Conservation (phyloP, 2,329 filamentous ascomycete genomes). For the Fusarium nelsonii region DNA sequence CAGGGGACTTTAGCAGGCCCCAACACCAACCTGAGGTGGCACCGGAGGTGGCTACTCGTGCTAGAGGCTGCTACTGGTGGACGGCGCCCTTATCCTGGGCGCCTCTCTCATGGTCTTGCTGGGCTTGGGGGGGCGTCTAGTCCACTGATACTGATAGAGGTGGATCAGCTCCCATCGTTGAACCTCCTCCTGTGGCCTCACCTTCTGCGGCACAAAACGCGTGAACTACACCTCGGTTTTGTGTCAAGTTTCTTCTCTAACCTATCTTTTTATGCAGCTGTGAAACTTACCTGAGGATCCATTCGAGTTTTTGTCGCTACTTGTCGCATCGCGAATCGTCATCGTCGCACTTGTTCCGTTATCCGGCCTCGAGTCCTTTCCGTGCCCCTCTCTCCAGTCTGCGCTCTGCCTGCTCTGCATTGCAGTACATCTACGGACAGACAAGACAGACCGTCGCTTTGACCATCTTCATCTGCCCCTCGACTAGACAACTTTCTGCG, state of each 20-base stretch:
- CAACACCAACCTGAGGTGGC: slow-evolving; percentile 32
- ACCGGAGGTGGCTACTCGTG: slow-evolving; percentile 35
- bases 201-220: slow-evolving; percentile 51
- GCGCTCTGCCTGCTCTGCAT: slow-evolving; percentile 11
- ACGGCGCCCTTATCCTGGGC: slow-evolving; percentile 36
- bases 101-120: slow-evolving; percentile 35
- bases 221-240: slow-evolving; percentile 48
- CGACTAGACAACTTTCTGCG: slow-evolving; percentile 25
- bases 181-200: slow-evolving; percentile 50
- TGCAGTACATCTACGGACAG: slow-evolving; percentile 29
- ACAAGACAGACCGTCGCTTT: slow-evolving; percentile 29
- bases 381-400: slow-evolving; percentile 24
- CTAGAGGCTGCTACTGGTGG: slow-evolving; percentile 32
- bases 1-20: slow-evolving; percentile 30
- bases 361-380: slow-evolving; percentile 24
- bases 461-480: slow-evolving; percentile 29
- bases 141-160: slow-evolving; percentile 32
- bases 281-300: slow-evolving; percentile 44
- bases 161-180: slow-evolving; percentile 44
- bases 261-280: slow-evolving; percentile 46
- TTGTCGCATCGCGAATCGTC: slow-evolving; percentile 34
- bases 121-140: slow-evolving; percentile 28
- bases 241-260: slow-evolving; percentile 48
- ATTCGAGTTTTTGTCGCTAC: slow-evolving; percentile 35
- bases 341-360: slow-evolving; percentile 35